Base-by-base conservation (phyloP, 768 basidiomycete species). In the Panus rudis region DNA sequence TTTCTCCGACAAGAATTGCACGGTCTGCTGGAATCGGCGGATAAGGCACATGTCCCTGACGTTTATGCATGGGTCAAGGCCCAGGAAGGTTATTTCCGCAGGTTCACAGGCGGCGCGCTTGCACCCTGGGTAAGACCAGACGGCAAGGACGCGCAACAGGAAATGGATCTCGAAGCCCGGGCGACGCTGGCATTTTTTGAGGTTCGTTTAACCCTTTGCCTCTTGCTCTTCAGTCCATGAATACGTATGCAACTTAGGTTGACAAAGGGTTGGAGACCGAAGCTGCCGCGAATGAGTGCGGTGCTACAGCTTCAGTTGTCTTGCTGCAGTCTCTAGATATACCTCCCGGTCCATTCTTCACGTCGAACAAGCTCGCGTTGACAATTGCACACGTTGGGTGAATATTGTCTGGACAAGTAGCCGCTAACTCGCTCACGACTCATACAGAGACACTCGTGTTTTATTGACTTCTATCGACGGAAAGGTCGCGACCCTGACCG, bases 361-460 rank as follows among this genome's bases (percentile, higher is more conserved):
- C 81, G 12, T 78, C 94, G 1, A 58, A 82, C 43, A 75, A 67
- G 49, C 60, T 97, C 16, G 78, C 82, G 3, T 66, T 98, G 43
- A 94, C 90, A 2, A 80, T 97, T 22, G 92, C 91, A 11, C 96
- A 99, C 62, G 85, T 87, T 53, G 94, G 92, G 92, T 91, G 49
- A 47, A 75, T 51, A 30, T 22, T 10, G 10, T n/a, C n/a, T 34
- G 28, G 55, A 51, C 19, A 42, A 47, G 5, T 5, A 8, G n/a
- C 21, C 11, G 11, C 10, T 37, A n/a, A 6, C 37, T 10, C 33
- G 17, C 38, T 46, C 17, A 38, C 16, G 19, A 4, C 6, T 24
- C 25, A 17, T 23, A 32, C 52, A 93, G 92, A 4, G 93, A 97
- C 62, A 94, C 93, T 2, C 78, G 91, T 27, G 88, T 92, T 4